These are phyloP conservation scores for Micractinium sp. DNA, from an alignment of 139 green algal species.

Conservation along the genomic window DNA sequence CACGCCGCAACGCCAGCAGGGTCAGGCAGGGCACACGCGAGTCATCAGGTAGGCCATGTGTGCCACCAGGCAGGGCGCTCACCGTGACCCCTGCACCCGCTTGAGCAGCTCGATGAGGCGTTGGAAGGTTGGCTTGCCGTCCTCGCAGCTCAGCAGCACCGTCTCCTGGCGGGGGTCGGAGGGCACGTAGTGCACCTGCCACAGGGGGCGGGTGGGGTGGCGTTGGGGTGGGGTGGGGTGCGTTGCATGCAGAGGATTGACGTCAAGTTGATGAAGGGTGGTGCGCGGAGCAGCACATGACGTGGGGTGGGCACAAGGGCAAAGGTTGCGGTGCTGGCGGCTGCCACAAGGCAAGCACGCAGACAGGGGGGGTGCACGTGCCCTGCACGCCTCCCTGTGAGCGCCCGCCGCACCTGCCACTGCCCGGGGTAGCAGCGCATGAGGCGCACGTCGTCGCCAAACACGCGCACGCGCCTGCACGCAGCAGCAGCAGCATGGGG, in stretches of 20 bases:
- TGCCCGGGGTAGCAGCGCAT: slow-evolving; percentile 63
- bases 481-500: background rate
- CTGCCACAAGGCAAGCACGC: background rate
- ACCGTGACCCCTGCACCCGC: slow-evolving; percentile 25
- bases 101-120: slow-evolving; percentile 54
- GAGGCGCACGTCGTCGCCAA: slow-evolving; percentile 67
- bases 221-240: background rate
- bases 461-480: slow-evolving; percentile 44
- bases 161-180: background rate
- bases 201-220: background rate
- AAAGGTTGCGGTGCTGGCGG: slow-evolving; percentile 3
- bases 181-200: slow-evolving; percentile 55
- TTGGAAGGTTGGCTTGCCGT: slow-evolving; percentile 48
- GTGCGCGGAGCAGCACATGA: too few species aligned
- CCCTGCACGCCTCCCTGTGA: background rate
- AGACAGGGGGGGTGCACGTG: background rate
- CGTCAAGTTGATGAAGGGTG: too few species aligned
- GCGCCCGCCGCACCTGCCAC: slow-evolving; percentile 65
- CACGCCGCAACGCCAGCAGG: too few species aligned
- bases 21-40: too few species aligned
- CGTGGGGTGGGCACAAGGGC: background rate
- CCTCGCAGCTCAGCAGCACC: slow-evolving; percentile 42
- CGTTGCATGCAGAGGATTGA: too few species aligned
- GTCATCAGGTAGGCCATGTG: too few species aligned
- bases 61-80: background rate